Evolutionary conservation across 2,329 filamentous ascomycete species (phyloP).

Genomic region (Aspergillus proliferans): DNA sequence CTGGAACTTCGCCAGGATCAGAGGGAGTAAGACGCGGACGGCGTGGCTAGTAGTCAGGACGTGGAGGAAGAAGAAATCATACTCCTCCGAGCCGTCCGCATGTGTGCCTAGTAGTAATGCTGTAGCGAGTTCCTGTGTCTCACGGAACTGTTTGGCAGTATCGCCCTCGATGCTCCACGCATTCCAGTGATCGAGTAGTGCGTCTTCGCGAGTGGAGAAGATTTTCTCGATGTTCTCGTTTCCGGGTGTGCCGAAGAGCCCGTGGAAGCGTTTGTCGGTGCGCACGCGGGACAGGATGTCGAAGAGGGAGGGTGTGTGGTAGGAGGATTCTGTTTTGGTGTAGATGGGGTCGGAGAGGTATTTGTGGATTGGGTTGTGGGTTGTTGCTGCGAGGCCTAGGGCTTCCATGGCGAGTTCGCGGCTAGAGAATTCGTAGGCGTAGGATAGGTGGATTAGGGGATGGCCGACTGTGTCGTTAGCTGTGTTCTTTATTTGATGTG

Average conservation of each 20-base stretch:
- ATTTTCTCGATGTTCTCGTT: slow-evolving; percentile 60
- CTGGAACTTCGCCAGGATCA: slow-evolving; percentile 68
- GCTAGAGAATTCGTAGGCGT: slow-evolving; percentile 81
- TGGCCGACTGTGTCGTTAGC: slow-evolving; percentile 63
- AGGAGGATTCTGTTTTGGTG: slow-evolving; percentile 54
- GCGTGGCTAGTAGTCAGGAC: slow-evolving; percentile 82
- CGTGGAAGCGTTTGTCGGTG: slow-evolving; percentile 63
- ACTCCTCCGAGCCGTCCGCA: slow-evolving; percentile 43
- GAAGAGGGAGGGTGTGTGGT: slow-evolving; percentile 57
- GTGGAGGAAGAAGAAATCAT: slow-evolving; percentile 80
- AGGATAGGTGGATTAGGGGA: slow-evolving; percentile 90
- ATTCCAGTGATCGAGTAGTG: slow-evolving; percentile 84
- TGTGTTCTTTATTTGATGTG: not conserved
- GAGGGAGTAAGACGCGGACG: slow-evolving; percentile 73
- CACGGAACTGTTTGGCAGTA: slow-evolving; percentile 66
- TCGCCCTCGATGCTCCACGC: slow-evolving; percentile 66
- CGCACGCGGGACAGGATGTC: slow-evolving; percentile 66
- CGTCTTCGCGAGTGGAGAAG: slow-evolving; percentile 61
- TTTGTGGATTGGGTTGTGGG: slow-evolving; percentile 52
- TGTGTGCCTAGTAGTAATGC: slow-evolving; percentile 36
- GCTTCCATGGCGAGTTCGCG: slow-evolving; percentile 86
- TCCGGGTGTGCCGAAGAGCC: slow-evolving; percentile 54
- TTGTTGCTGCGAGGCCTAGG: slow-evolving; percentile 60
- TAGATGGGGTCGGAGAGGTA: slow-evolving; percentile 68
- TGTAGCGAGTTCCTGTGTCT: slow-evolving; percentile 56